phyloP scores from a whole-genome alignment of 2,329 filamentous ascomycete species.

The Colletotrichum sp. region DNA sequence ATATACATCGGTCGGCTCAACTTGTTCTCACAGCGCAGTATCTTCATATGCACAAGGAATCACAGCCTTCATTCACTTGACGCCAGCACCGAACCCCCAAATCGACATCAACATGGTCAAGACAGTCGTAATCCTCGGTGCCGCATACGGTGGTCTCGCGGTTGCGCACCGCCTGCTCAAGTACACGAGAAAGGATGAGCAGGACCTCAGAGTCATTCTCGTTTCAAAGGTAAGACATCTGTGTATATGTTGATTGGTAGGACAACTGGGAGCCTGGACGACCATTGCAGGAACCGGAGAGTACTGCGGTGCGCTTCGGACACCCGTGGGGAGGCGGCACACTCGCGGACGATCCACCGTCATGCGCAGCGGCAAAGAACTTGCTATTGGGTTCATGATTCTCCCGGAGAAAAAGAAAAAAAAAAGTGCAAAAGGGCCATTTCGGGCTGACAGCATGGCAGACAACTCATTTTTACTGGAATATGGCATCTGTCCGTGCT shows the following conservation, averaged over 20 bases:
- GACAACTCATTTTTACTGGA: constrained; percentile 65
- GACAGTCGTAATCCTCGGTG: constrained; percentile 59
- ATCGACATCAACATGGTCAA: constrained; percentile 43
- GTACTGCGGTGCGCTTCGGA: constrained; percentile 3
- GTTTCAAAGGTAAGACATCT: constrained; percentile 53
- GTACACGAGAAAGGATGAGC: constrained; percentile 46
- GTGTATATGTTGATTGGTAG: neutral
- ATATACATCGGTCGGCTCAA: neutral
- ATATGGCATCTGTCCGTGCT: constrained; percentile 59
- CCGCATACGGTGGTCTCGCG: constrained; percentile 56
- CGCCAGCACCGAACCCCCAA: neutral
- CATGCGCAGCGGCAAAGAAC: neutral
- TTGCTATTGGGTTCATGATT: neutral
- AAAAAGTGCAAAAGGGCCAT: neutral
- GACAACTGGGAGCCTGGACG: neutral
- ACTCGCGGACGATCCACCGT: neutral
- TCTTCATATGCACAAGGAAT: neutral
- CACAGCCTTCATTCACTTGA: neutral
- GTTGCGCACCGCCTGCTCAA: constrained; percentile 60
- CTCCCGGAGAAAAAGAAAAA: neutral
- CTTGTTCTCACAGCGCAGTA: neutral
- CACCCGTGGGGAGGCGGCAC: neutral
- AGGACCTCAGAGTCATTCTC: constrained; percentile 57
- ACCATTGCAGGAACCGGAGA: neutral
- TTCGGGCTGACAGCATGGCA: constrained; percentile 27